Conservation (phyloP, 2,329 filamentous ascomycete species). For the Laburnicola sp. region DNA sequence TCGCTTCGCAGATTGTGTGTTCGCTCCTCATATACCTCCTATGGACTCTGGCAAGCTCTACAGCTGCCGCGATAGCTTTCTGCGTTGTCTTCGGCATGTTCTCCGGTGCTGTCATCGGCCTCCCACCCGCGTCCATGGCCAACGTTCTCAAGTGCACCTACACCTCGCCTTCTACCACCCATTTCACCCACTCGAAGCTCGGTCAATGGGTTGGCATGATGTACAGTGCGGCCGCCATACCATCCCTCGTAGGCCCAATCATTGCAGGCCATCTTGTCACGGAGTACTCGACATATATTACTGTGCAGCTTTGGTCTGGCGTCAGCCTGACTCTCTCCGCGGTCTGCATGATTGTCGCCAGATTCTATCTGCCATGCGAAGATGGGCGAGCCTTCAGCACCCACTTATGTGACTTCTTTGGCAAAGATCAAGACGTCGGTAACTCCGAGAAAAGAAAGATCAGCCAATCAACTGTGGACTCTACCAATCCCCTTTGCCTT, state of each 20-base stretch:
- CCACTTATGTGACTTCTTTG: slow-evolving; percentile 19
- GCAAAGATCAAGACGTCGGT: slow-evolving; percentile 17
- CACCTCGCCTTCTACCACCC: slow-evolving; percentile 28
- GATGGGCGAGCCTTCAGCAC: slow-evolving; percentile 29
- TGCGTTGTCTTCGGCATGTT: slow-evolving; percentile 54
- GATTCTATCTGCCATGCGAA: slow-evolving; percentile 36
- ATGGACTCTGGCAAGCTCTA: slow-evolving; percentile 48
- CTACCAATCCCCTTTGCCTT: slow-evolving; percentile 6
- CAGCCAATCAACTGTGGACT: slow-evolving; percentile 12
- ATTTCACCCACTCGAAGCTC: slow-evolving; percentile 45
- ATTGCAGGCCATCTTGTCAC: slow-evolving; percentile 53
- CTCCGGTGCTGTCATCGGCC: slow-evolving; percentile 55
- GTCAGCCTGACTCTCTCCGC: slow-evolving; percentile 47
- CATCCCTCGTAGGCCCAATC: slow-evolving; percentile 53
- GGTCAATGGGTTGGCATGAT: slow-evolving; percentile 59
- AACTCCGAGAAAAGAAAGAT: slow-evolving; percentile 3
- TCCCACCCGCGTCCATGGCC: slow-evolving; percentile 55
- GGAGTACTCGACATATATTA: slow-evolving; percentile 47
- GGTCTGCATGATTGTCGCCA: slow-evolving; percentile 45
- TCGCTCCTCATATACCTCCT: slow-evolving; percentile 50
- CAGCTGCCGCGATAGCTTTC: slow-evolving; percentile 50
- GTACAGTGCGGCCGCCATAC: slow-evolving; percentile 52
- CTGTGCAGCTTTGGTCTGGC: slow-evolving; percentile 54
- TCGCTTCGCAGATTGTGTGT: slow-evolving; percentile 45
- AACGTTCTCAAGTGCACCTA: slow-evolving; percentile 49